Conservation (phyloP, 2,329 filamentous ascomycete genomes). For the Ceratocystis smalleyi region DNA sequence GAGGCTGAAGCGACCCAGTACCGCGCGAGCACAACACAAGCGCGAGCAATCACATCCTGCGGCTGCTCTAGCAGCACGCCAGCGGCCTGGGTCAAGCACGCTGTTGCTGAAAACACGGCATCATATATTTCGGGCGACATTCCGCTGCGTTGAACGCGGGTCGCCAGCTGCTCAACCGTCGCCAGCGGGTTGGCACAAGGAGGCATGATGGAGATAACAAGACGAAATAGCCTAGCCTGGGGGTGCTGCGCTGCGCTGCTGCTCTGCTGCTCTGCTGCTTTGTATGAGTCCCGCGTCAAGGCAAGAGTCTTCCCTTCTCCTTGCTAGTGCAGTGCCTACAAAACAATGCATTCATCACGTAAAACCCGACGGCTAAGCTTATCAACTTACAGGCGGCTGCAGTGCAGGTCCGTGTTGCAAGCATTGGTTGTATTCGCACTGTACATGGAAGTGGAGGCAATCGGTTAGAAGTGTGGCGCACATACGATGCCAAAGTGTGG, state of each 20-base stretch:
- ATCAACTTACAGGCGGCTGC: not conserved
- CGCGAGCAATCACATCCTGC: conserved; percentile 72
- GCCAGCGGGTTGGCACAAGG: conserved; percentile 53
- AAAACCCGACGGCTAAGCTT: not conserved
- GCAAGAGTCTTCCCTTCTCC: not conserved
- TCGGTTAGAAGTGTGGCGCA: not conserved
- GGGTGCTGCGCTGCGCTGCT: not conserved
- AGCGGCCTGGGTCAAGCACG: conserved; percentile 60
- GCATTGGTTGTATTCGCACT: not conserved
- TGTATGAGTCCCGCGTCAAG: not conserved
- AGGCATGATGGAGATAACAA: conserved; percentile 10
- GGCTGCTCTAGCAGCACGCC: conserved; percentile 70
- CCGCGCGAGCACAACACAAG: conserved; percentile 65
- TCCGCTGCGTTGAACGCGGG: conserved; percentile 38
- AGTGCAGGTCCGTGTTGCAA: not conserved
- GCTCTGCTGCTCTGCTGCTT: no score
- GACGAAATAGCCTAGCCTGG: not conserved
- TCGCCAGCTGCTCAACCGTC: conserved; percentile 52
- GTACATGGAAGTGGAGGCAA: not conserved
- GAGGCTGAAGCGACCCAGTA: conserved; percentile 54
- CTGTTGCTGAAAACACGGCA: conserved; percentile 53
- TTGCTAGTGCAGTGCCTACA: not conserved
- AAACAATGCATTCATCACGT: not conserved
- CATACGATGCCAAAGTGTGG: not conserved
- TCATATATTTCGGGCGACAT: conserved; percentile 56